Base-by-base conservation (phyloP, 257 asterid species). In the Misopates orontium region DNA sequence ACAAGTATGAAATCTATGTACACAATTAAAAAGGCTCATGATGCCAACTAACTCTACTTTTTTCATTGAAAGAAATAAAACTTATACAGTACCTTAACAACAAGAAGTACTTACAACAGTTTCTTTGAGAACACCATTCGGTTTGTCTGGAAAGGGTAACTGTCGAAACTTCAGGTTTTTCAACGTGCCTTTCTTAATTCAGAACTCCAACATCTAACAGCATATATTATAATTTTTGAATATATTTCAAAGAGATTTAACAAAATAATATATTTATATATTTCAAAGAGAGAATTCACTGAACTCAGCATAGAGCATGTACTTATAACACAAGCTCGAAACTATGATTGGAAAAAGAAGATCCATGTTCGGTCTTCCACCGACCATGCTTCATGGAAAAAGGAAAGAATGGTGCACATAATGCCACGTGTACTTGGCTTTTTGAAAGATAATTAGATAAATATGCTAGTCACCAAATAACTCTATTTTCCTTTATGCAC, bases 371-470 rank as follows among this genome's bases (percentile, higher is more conserved):
- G 73, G 78, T 79, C 42, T 70, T 72, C 75, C 62, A 77, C 84
- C 82, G 84, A 80, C 86, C 87, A 78, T 71, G 70, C 11, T 36
- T 36, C 42, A 36, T 36, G 42, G 42, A 36, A 9, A 66, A 73
- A 75, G 17, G 65, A 82, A 86, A 81, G 84, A 76, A 73, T 66
- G 96, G 92, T 68, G 58, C 58, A 74, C 21, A 65, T 15, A 44
- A 17, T 12, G 82, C 90, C 96, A 84, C 96, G 84, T 86, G 82
- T 64, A 58, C 73, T 23, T 69, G n/a, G n/a, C n/a, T n/a, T n/a
- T n/a, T n/a, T n/a, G n/a, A n/a, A n/a, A n/a, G n/a, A n/a, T n/a
- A n/a, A n/a, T n/a, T n/a, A n/a, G 49, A 79, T 56, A 77, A 66
- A 68, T 70, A 62, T 66, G 77, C 66, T 48, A 57, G 81, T 76